A percentile compares a stretch with the other conserved stretches of the same genome.
These are phyloP conservation scores for Ilyonectria robusta DNA, from an alignment of 2,329 filamentous ascomycete genomes.

Conservation along the genomic window DNA sequence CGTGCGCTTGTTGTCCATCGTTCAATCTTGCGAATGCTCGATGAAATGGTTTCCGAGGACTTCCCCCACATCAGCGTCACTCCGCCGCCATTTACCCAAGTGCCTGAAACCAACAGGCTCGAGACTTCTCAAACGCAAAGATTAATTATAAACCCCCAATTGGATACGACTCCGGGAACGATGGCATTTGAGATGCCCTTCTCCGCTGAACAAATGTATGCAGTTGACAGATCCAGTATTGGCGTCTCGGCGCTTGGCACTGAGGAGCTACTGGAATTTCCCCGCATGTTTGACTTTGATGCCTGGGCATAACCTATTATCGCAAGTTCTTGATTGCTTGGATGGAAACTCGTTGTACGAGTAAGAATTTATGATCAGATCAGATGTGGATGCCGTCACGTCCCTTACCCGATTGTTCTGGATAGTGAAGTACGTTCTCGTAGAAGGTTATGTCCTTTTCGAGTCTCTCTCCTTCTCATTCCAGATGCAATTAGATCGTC, in stretches of 20 bases:
- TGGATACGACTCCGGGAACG: neutral
- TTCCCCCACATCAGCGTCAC: constrained; percentile 12
- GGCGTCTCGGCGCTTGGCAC: constrained; percentile 12
- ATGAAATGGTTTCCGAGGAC: constrained; percentile 25
- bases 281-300: constrained; percentile 19
- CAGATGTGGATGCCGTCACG: too few species aligned
- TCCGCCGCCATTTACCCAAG: neutral
- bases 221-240: constrained; percentile 4
- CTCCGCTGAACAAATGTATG: constrained; percentile 16
- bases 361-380: too few species aligned
- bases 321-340: too few species aligned
- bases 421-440: too few species aligned
- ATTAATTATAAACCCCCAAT: neutral
- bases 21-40: constrained; percentile 24
- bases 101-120: neutral
- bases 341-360: too few species aligned
- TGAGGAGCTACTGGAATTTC: constrained; percentile 15
- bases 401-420: too few species aligned
- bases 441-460: too few species aligned
- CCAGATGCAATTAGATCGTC: too few species aligned
- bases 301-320: neutral
- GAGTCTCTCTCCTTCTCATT: too few species aligned
- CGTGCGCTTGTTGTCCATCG: constrained; percentile 24
- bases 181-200: constrained; percentile 20
- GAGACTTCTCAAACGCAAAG: neutral